Base-by-base conservation (phyloP, 2,329 filamentous ascomycete genomes). In the Shiraia bambusicola region DNA sequence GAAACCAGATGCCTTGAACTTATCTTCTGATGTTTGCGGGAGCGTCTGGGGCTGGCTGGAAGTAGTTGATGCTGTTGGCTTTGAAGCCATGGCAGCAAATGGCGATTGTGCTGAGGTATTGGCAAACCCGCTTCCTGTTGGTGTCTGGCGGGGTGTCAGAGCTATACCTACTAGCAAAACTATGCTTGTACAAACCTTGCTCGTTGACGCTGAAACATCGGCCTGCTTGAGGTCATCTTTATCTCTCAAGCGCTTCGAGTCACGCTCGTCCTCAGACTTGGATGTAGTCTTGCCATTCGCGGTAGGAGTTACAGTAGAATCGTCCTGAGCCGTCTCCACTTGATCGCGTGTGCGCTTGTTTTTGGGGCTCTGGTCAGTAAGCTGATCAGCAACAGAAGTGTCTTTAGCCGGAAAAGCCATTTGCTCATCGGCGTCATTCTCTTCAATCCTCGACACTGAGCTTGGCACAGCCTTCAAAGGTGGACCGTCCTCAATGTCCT, bases 1-100 rank as follows among this genome's bases (percentile, higher is more conserved):
- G 40, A 76, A 76, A 13, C 66, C 72, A 27, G 73, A 76, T 3
- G 69, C 59, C 30, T 73, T 72, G 59, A 87, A 87, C 6, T 73
- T 72, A 29, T 67, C 66, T 4, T 69, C 48, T 4, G 72, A 71
- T 5, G 72, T 71, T 42, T 72, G 65, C 11, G 65, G 61, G 34
- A 61, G 42, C 5, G 50, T 37, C 17, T 63, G 50, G 27, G 45
- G 34, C 16, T 49, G 44, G 9, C 52, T 54, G 6, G 51, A 34
- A 3, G 45, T 12, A 28, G 59, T 61, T 17, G 69, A 44, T 8
- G 57, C 31, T 27, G 61, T 57, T 12, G 65, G 59, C 44, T 69
- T 67, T 31, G 63, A 57, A 13, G 69, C 59, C 38, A 78, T 63
- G 29, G 70, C 61, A 35, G 72, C 67, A 49, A 79, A 78, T 3